Evolutionary conservation across 768 basidiomycete species (phyloP).

Genomic region (Rhodotorula kratochvilovae): DNA sequence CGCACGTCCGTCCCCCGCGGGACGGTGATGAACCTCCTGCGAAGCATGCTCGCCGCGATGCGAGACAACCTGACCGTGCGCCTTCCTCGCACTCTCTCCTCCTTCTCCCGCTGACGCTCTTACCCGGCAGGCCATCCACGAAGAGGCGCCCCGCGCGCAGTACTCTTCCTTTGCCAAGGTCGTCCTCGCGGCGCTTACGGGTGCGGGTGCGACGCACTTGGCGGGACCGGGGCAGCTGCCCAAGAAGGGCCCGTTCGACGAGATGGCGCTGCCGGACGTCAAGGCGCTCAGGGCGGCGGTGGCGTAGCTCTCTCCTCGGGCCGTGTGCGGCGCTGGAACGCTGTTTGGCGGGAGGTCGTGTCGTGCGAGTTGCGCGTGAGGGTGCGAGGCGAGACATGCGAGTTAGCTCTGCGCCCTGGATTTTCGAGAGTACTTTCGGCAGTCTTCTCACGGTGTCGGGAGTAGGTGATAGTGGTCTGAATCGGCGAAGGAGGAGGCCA

Average conservation of each 20-base stretch:
- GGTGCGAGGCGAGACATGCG: too few relatives aligned
- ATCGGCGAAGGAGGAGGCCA: too few relatives aligned
- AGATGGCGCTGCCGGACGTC: slow-evolving; percentile 19
- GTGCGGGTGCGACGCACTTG: neutral
- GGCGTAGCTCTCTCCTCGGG: neutral
- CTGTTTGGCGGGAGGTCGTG: too few relatives aligned
- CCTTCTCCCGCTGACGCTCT: neutral
- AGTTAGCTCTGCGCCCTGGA: too few relatives aligned
- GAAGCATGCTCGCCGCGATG: slow-evolving; percentile 26
- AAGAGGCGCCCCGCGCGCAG: neutral
- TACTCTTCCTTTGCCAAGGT: slow-evolving; percentile 10
- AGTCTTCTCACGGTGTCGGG: too few relatives aligned
- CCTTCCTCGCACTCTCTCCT: neutral
- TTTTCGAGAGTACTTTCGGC: too few relatives aligned
- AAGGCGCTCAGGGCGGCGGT: neutral
- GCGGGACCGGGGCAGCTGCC: neutral
- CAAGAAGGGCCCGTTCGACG: slow-evolving; percentile 15
- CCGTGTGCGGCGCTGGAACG: too few relatives aligned
- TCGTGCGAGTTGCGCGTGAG: too few relatives aligned
- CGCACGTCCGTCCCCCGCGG: neutral
- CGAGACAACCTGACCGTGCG: slow-evolving; percentile 25
- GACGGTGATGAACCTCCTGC: slow-evolving; percentile 14
- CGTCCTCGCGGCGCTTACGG: neutral
- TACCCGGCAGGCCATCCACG: neutral
- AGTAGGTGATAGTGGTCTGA: too few relatives aligned